These are phyloP conservation scores for Phytophthora fragariae DNA, from an alignment of 352 stramenopile species.

Conservation along the genomic window DNA sequence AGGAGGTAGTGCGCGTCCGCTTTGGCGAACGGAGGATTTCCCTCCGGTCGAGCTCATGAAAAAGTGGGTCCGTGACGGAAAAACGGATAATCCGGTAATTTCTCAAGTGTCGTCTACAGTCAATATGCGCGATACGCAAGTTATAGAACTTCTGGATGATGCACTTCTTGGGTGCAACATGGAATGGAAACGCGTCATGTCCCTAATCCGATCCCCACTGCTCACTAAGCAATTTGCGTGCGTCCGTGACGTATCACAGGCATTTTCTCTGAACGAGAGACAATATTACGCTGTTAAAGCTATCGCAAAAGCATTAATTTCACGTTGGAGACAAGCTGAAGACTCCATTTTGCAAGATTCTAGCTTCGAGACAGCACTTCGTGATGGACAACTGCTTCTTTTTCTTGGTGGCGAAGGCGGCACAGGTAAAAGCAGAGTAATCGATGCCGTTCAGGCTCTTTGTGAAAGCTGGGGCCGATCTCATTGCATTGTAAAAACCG, in stretches of 20 bases:
- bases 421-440: no score
- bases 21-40: neutral
- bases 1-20: neutral
- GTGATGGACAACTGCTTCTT: no score
- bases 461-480: no score
- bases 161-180: neutral
- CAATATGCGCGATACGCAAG: neutral
- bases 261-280: neutral
- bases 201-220: neutral
- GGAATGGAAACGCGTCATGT: neutral
- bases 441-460: no score
- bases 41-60: neutral
- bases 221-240: constrained; percentile 1
- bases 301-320: no score
- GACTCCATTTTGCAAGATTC: no score
- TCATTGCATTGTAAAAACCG: no score
- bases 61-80: neutral
- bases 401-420: no score
- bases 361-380: no score
- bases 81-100: neutral
- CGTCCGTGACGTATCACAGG: no score
- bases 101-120: neutral
- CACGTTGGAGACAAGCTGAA: no score
- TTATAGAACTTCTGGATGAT: neutral
- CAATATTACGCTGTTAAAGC: no score